Evolutionary conservation across 2,329 filamentous ascomycete genomes (phyloP), one percentile per base, ranked within the genome.

Genomic region (Ilyonectria sp.): DNA sequence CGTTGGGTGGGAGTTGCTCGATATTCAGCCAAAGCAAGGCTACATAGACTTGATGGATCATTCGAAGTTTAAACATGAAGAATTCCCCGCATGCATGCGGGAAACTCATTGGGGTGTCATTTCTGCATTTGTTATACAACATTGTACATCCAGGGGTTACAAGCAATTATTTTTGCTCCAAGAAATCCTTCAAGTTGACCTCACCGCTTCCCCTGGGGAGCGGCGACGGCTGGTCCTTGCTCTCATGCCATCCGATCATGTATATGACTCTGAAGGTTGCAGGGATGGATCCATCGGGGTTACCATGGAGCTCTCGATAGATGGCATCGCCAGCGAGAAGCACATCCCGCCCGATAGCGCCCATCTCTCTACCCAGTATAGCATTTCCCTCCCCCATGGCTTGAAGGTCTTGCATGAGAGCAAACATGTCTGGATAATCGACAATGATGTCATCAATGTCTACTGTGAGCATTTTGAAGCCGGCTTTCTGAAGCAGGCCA

Each of bases 161-260:
- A 46, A 35, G 23, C 49, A 8, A 58, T 59, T 79, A 85, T 65
- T 86, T 85, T 53, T 80, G 80, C 75, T 89, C 85, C 47, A 90
- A 75, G 19, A 97, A 85, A 79, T 98, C 95, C 80, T 96, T 97
- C 69, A 99, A 86, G 80, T 93, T 97, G 47, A 97, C 84, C 78
- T 97, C 87, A 10, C 94, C 96, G 71, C 92, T 97, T 0, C 96
- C 96, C 72, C 96, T 89, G 71, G 91, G 83, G 65, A 98, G 82
- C 6, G 96, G 95, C 81, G 95, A 86, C 2, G 91, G 86, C 82
- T 98, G 95, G 60, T 91, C 89, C 33, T 88, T 87, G 2, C 93
- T 92, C 72, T 95, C 93, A 79, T 95, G 97, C 96, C 96, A 99
- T 0, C 96, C 96, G 81, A 99, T 99, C 95, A 98, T 98, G 81